phyloP scores from a whole-genome alignment of 352 stramenopile species.

The Phytophthora pseudosyringae region DNA sequence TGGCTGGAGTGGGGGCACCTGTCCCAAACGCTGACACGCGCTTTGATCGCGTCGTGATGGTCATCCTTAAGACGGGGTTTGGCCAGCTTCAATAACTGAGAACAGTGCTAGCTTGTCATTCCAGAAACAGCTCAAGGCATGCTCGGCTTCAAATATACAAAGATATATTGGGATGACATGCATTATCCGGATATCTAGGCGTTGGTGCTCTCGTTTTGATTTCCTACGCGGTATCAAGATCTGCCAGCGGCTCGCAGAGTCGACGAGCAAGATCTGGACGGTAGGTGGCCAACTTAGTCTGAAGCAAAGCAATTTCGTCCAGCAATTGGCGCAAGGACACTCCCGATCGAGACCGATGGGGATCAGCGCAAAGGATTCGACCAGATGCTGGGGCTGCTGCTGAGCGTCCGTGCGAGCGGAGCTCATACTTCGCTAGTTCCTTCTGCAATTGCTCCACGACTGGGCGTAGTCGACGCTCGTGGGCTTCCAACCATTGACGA shows the following conservation, averaged over 20 bases:
- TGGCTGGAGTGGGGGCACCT: conserved; percentile 46
- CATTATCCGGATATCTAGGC: neutral
- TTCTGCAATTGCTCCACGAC: conserved; percentile 53
- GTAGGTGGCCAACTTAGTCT: conserved; percentile 55
- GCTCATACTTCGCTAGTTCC: conserved; percentile 71
- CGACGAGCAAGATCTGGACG: conserved; percentile 62
- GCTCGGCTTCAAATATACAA: conserved; percentile 12
- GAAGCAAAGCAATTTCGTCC: conserved; percentile 49
- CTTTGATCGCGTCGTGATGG: conserved; percentile 83
- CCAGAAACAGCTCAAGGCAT: conserved; percentile 22
- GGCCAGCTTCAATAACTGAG: conserved; percentile 10
- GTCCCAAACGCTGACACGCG: conserved; percentile 66
- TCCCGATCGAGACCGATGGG: conserved; percentile 46
- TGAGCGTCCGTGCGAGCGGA: conserved; percentile 43
- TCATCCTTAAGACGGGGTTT: conserved; percentile 42
- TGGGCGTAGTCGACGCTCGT: conserved; percentile 48
- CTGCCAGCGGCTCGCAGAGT: conserved; percentile 47
- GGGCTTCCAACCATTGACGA: conserved; percentile 68
- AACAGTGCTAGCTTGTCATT: neutral
- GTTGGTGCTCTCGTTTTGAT: neutral
- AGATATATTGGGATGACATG: conserved; percentile 25
- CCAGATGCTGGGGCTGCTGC: conserved; percentile 28
- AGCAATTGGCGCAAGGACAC: conserved; percentile 60
- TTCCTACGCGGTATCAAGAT: conserved; percentile 35
- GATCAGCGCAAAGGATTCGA: conserved; percentile 60